A percentile compares a stretch with the other conserved stretches of the same genome.
Evolutionary conservation across 2,329 filamentous ascomycete genomes (phyloP).

Genomic region (Chrysoporthe deuterocubensis): DNA sequence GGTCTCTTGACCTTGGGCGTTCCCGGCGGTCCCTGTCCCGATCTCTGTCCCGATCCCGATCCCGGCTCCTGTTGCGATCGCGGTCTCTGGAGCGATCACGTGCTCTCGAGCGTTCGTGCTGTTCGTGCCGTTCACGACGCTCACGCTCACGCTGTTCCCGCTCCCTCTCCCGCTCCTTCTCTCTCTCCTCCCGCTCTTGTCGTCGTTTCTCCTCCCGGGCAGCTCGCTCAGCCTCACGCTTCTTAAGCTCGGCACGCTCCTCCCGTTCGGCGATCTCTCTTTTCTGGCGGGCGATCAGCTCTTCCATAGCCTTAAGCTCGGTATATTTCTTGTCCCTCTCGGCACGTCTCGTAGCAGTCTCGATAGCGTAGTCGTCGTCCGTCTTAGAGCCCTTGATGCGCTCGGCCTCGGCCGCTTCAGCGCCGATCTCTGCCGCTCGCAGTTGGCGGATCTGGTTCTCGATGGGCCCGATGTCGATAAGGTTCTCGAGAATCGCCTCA

Average conservation of each 20-base stretch:
- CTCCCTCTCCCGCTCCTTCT: conserved; percentile 49
- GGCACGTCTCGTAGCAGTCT: conserved; percentile 63
- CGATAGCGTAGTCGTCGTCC: conserved; percentile 73
- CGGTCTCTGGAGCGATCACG: conserved; percentile 50
- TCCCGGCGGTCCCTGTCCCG: conserved; percentile 39
- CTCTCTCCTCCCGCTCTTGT: conserved; percentile 42
- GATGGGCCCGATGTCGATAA: conserved; percentile 71
- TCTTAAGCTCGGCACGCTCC: conserved; percentile 44
- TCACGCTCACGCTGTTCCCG: conserved; percentile 49
- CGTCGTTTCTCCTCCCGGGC: conserved; percentile 39
- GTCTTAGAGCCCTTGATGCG: conserved; percentile 68
- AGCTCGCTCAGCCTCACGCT: conserved; percentile 40
- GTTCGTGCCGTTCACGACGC: conserved; percentile 45
- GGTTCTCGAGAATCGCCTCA: conserved; percentile 66
- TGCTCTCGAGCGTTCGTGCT: conserved; percentile 39
- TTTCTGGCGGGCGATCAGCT: conserved; percentile 63
- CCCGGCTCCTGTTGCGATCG: conserved; percentile 43
- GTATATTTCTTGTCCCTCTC: conserved; percentile 66
- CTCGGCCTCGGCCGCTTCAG: conserved; percentile 70
- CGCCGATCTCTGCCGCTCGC: conserved; percentile 69
- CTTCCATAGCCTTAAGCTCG: conserved; percentile 62
- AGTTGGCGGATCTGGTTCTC: conserved; percentile 72
- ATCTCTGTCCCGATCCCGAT: conserved; percentile 42
- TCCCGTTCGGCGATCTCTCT: conserved; percentile 58
- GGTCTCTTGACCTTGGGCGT: conserved; percentile 36